Evolutionary conservation across 345 rosid genomes (phyloP), one percentile per base, ranked within the genome.

Genomic region (Gynandropsis gynandra): DNA sequence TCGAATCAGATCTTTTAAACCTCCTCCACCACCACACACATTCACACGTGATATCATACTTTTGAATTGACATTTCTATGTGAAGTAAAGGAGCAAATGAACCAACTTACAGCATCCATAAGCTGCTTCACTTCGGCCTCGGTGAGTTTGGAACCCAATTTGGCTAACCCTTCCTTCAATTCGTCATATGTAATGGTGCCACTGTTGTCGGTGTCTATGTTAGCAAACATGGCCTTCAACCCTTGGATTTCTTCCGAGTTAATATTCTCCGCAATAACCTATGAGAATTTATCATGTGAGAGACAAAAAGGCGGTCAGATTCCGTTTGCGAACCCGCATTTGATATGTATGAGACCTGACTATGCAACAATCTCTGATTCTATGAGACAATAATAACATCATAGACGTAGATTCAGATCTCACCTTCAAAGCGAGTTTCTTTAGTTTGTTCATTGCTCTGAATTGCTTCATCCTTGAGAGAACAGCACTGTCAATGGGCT

Each of bases 401-500:
- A n/a, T n/a, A n/a, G n/a, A n/a, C n/a, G n/a, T 4, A 16, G 52
- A 21, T 34, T 12, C 19, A 12, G 29, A 41, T n/a, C 18, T 59
- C 63, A 80, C 95, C 92, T 90, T 87, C 54, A 87, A 45, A 21
- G 96, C 96, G 48, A 90, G 95, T 71, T 85, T 83, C 81, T 84
- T 87, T 32, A 90, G 74, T 72, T 90, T 84, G 80, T 90, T 87
- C 96, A 90, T 87, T 32, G 81, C 86, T 68, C 93, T 76, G 69
- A 90, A 90, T 55, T 87, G 98, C 77, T 90, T 92, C 98, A 92
- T 79, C 67, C 96, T 80, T 17, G 84, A 77, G 38, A 87, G 85
- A 31, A 87, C 98, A 10, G 96, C 98, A 66, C 68, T 82, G 39
- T 85, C 96, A 58, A 92, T 75, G 18, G 87, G 95, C 76, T 74